A percentile compares a stretch with the other conserved stretches of the same genome.
These are phyloP conservation scores for Nannochloropsis salina DNA, from an alignment of 108 stramenopile species.

Conservation along the genomic window DNA sequence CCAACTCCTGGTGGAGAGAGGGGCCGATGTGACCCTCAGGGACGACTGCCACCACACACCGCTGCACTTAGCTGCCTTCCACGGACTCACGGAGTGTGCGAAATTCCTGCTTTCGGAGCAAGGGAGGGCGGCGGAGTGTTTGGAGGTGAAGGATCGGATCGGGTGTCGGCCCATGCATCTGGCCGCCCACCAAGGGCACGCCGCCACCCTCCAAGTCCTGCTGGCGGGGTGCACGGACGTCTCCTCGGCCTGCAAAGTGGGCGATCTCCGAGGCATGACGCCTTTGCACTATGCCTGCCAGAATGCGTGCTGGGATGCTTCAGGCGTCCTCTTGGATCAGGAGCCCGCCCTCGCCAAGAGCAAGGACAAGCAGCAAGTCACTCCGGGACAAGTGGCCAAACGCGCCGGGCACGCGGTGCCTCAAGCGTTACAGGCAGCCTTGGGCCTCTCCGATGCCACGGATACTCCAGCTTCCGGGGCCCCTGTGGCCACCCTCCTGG, in stretches of 20 bases:
- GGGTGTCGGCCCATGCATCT: conserved; percentile 40
- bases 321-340: conserved; percentile 23
- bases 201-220: conserved; percentile 18
- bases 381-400: conserved; percentile 29
- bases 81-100: conserved; percentile 27
- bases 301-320: conserved; percentile 33
- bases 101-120: conserved; percentile 23
- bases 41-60: conserved; percentile 38
- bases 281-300: conserved; percentile 36
- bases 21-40: conserved; percentile 27
- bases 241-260: not conserved
- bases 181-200: conserved; percentile 33
- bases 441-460: not conserved
- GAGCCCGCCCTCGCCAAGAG: conserved; percentile 20
- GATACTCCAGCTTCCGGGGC: not conserved
- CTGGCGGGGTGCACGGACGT: conserved; percentile 26
- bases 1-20: not conserved
- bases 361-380: conserved; percentile 23
- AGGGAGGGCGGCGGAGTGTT: not conserved
- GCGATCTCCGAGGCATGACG: conserved; percentile 30
- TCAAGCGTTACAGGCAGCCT: not conserved
- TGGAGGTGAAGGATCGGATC: conserved; percentile 34
- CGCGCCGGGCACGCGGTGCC: not conserved
- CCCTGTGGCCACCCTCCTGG: conserved; percentile 25
- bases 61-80: conserved; percentile 33